phyloP scores from a whole-genome alignment of 176 grass and related monocot species.

The Sorghum bicolor region Sorghum_bicolor_NCBIv3 NC_012870.2:71300001-71300500 shows the following conservation, averaged over 20 bases:
- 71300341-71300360: not conserved
- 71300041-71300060: slow-evolving; percentile 60
- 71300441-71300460: not conserved
- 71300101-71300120: slow-evolving; percentile 36
- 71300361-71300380: not conserved
- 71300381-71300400: too few species aligned
- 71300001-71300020: slow-evolving; percentile 1
- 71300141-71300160: not conserved
- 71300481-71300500: not conserved
- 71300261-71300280: not conserved
- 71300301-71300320: not conserved
- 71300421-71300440: not conserved
- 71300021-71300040: not conserved
- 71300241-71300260: not conserved
- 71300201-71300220: slow-evolving; percentile 22
- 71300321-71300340: not conserved
- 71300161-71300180: not conserved
- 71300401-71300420: too few species aligned
- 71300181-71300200: not conserved
- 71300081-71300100: slow-evolving; percentile 16
- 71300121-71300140: not conserved
- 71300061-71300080: slow-evolving; percentile 80
- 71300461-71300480: not conserved
- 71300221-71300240: slow-evolving; percentile 19
- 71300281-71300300: not conserved